phyloP scores from a whole-genome alignment of 768 basidiomycete species.

The Terana coerulea region DNA sequence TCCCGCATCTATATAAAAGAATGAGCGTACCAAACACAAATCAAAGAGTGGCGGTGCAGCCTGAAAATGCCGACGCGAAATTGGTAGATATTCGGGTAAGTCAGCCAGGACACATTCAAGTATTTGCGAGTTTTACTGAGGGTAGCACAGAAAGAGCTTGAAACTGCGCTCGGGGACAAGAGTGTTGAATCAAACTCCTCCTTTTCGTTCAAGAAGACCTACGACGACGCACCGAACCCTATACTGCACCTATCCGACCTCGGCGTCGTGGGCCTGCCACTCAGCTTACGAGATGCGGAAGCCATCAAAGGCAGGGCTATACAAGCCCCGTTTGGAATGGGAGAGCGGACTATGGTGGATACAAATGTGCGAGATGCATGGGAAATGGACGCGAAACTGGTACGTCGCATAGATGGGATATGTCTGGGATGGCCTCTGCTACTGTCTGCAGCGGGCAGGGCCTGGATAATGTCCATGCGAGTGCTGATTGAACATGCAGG shows the following conservation, averaged over 20 bases:
- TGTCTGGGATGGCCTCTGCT: too few species aligned
- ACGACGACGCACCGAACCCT: constrained; percentile 37
- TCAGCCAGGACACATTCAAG: not conserved
- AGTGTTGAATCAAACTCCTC: not conserved
- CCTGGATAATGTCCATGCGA: too few species aligned
- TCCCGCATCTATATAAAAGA: too few species aligned
- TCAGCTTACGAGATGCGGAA: constrained; percentile 36
- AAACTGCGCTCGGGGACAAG: not conserved
- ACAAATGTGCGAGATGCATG: constrained; percentile 45
- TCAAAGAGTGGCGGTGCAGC: too few species aligned
- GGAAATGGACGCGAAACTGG: constrained; percentile 41
- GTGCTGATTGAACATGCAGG: constrained; percentile 10
- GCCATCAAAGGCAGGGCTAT: constrained; percentile 31
- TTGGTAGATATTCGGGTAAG: not conserved
- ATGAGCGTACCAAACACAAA: too few species aligned
- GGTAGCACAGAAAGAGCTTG: too few species aligned
- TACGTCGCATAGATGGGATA: not conserved
- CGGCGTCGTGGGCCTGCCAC: constrained; percentile 41
- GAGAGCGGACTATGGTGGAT: constrained; percentile 39
- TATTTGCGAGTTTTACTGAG: not conserved
- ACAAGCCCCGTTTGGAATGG: constrained; percentile 45
- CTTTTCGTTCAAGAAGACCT: constrained; percentile 25
- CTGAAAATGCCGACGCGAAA: too few species aligned
- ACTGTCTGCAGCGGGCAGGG: too few species aligned
- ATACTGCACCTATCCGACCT: constrained; percentile 34